Percentiles rank a stretch among this genome's conserved stretches.
Evolutionary conservation across 208 protist species (phyloP).

Genomic region (Blechomonas ayalai): DNA sequence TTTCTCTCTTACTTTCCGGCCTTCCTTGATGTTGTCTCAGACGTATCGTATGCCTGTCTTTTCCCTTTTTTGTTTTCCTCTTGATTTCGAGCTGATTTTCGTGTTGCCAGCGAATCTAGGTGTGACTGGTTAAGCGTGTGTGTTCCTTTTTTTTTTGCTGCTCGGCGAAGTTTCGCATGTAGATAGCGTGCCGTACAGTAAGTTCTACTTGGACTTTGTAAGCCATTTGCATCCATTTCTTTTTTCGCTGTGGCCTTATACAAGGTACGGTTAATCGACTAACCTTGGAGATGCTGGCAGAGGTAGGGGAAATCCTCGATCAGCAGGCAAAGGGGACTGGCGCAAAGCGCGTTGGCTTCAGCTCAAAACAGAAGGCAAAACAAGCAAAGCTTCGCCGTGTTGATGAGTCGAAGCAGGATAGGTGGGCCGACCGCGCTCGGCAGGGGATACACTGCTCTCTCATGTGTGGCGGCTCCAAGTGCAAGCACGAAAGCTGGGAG

Average conservation of each 20-base stretch:
- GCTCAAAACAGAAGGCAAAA: constrained; percentile 18
- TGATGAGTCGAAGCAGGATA: constrained; percentile 65
- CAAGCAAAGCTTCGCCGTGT: constrained; percentile 33
- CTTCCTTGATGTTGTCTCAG: constrained; percentile 5
- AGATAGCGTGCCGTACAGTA: too few relatives aligned
- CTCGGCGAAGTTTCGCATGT: too few relatives aligned
- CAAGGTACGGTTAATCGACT: too few relatives aligned
- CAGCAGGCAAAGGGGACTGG: constrained; percentile 32
- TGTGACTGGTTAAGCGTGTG: too few relatives aligned
- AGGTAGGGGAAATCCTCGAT: constrained; percentile 21
- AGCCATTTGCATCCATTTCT: too few relatives aligned
- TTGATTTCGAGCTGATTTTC: too few relatives aligned
- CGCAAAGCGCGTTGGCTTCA: constrained; percentile 5
- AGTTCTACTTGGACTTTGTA: too few relatives aligned
- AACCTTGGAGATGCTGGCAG: constrained; percentile 30
- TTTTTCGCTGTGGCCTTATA: too few relatives aligned
- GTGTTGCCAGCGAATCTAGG: too few relatives aligned
- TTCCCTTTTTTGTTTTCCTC: constrained; percentile 1
- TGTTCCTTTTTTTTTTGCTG: too few relatives aligned
- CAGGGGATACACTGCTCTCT: constrained; percentile 76
- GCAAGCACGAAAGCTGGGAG: constrained; percentile 78
- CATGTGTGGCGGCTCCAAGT: constrained; percentile 75
- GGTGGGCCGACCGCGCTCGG: constrained; percentile 59
- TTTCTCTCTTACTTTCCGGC: constrained; percentile 2
- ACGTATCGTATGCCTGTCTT: constrained; percentile 4